These are phyloP conservation scores for Halophytophthora polymorphica DNA, from an alignment of 352 stramenopile species.

Conservation along the genomic window DNA sequence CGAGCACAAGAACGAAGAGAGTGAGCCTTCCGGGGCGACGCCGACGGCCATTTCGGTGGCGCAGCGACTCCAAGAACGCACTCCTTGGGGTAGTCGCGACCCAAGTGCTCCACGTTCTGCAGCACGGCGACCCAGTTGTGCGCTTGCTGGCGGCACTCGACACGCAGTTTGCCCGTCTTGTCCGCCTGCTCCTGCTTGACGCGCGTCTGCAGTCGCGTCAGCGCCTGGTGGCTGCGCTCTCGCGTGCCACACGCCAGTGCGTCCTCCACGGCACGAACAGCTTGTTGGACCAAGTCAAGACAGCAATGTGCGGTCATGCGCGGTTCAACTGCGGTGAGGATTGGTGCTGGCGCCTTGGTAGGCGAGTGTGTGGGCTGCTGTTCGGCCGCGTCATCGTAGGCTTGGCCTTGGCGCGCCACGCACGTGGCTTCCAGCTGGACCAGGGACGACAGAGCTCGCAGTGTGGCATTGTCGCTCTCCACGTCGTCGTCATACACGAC, in stretches of 20 bases:
- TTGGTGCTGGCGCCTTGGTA: constrained; percentile 3
- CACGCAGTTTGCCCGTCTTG: constrained; percentile 8
- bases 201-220: constrained; percentile 24
- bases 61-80: constrained; percentile 8
- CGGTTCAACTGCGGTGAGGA: constrained; percentile 1
- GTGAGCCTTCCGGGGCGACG: constrained; percentile 1
- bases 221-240: constrained; percentile 22
- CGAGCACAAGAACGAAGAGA: constrained; percentile 6
- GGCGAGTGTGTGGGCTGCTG: constrained; percentile 4
- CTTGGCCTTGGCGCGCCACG: constrained; percentile 3
- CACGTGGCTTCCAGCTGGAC: constrained; percentile 24
- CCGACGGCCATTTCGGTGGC: neutral
- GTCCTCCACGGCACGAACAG: constrained; percentile 24
- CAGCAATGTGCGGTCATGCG: constrained; percentile 3
- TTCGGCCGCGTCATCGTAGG: constrained; percentile 3
- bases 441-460: constrained; percentile 25
- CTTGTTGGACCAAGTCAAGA: constrained; percentile 24
- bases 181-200: constrained; percentile 25
- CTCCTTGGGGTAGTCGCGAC: constrained; percentile 31
- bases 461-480: constrained; percentile 28
- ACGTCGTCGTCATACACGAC: constrained; percentile 19
- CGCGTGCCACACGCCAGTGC: constrained; percentile 18
- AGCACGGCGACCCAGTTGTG: constrained; percentile 22
- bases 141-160: constrained; percentile 11
- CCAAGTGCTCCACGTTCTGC: constrained; percentile 26